These are phyloP conservation scores for Crithidia thermophila DNA, from an alignment of 208 protist genomes.

Conservation along the genomic window DNA sequence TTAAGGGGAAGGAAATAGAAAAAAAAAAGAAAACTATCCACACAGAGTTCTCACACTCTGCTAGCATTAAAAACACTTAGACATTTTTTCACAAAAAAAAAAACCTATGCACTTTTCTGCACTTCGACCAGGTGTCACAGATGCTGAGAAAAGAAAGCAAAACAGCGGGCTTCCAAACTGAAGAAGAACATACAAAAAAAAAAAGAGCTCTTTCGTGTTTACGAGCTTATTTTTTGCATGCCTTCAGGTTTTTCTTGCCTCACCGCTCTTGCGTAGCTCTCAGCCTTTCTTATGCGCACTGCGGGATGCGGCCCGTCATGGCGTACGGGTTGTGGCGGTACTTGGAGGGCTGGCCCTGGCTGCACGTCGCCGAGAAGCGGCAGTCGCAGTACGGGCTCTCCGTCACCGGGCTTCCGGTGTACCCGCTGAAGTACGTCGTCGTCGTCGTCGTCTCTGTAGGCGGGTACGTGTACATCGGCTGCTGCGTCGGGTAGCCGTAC, in stretches of 20 bases:
- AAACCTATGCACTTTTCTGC: no score
- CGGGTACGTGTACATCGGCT: not conserved
- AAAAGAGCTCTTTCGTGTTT: no score
- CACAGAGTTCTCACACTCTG: not conserved
- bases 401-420: not conserved
- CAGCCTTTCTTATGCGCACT: constrained; percentile 18
- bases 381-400: constrained; percentile 38
- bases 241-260: no score
- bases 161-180: no score
- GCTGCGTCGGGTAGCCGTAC: constrained; percentile 27
- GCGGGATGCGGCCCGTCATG: constrained; percentile 34
- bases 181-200: no score
- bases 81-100: not conserved
- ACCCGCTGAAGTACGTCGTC: constrained; percentile 1
- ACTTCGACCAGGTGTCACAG: no score
- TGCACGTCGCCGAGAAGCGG: constrained; percentile 65
- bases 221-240: no score
- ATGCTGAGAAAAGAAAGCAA: no score
- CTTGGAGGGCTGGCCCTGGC: constrained; percentile 51
- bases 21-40: constrained; percentile 1
- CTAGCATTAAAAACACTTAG: not conserved
- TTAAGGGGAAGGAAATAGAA: constrained; percentile 4
- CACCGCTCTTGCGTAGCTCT: not conserved
- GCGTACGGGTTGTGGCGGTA: constrained; percentile 90
- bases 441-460: not conserved